Evolutionary conservation across 371 early-diverging fungal species (phyloP), one percentile per base, ranked within the genome.

Genomic region (Lichtheimia ramosa): DNA sequence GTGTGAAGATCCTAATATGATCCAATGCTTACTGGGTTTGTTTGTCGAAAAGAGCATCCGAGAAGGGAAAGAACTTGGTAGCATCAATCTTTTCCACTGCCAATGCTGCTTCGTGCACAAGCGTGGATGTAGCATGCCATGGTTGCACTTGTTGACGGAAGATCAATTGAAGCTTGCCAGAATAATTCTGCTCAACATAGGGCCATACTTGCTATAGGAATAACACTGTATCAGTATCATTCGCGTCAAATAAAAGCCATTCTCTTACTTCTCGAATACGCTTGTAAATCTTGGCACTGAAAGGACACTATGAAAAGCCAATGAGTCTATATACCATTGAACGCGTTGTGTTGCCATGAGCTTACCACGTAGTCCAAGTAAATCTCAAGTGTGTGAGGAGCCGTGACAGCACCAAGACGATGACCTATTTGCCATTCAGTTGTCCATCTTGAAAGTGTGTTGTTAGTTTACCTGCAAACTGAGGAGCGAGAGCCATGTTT

Each of bases 91-190:
- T 75, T 59, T 90, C 89, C 50, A 90, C 92, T n/a, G 92, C 93
- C 53, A 93, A 62, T 28, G 86, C 86, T 28, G 90, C 93, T 69
- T 93, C 92, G 57, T 92, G 90, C 48, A 89, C 76, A 34, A 89
- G 59, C 2, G 89, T 88, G 3, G 89, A 88, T 15, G 78, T 68
- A 0, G 92, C 91, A 65, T 93, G 92, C 93, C 93, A 92, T 1
- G 92, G 89, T 64, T 93, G 93, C 42, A 93, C 78, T 71, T 93
- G 93, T 59, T 93, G 89, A 23, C 92, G 81, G 63, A 92, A 83
- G 21, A 90, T 75, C 16, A 89, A 62, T 62, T 88, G 86, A 14
- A 86, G 65, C 24, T 83, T 69, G 16, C 71, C 68, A 15, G 85
- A 69, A 48, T 86, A 77, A 3, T 70, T 59, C 28, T 75, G 18